phyloP scores from a whole-genome alignment of 2,329 filamentous ascomycete species.

The Colletotrichum cordylinicola region DNA sequence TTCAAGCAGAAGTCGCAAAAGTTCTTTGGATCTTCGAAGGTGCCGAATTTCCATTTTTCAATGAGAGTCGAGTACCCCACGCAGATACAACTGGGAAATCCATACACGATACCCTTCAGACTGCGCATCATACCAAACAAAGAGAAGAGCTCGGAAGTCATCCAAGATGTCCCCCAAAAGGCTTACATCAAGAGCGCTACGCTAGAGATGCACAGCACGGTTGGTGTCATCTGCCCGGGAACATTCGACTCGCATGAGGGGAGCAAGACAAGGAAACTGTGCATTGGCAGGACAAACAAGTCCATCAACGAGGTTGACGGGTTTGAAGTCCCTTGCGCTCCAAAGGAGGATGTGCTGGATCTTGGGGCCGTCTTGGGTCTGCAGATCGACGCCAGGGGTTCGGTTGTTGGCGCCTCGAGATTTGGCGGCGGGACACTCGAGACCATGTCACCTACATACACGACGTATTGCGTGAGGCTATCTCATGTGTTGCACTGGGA shows the following conservation, averaged over 20 bases:
- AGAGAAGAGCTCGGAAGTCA: conserved; percentile 9
- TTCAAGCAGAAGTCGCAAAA: conserved; percentile 37
- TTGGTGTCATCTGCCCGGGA: conserved; percentile 21
- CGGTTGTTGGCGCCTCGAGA: neutral
- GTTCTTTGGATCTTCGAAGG: conserved; percentile 36
- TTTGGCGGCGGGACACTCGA: neutral
- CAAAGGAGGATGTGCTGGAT: neutral
- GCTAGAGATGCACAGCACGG: conserved; percentile 21
- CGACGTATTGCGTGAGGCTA: neutral
- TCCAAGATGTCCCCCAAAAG: conserved; percentile 19
- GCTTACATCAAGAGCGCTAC: conserved; percentile 22
- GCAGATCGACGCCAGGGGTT: neutral
- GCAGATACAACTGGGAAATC: conserved; percentile 34
- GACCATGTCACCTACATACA: neutral
- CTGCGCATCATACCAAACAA: conserved; percentile 22
- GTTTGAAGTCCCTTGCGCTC: neutral
- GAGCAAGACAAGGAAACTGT: neutral
- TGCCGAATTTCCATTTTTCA: conserved; percentile 33
- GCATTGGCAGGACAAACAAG: neutral
- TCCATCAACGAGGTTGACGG: neutral
- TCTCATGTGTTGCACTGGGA: neutral
- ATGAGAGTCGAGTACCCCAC: conserved; percentile 31
- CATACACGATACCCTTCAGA: conserved; percentile 25
- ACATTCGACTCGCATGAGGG: neutral
- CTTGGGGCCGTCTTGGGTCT: neutral